A percentile compares a stretch with the other conserved stretches of the same genome.
These are phyloP conservation scores for Globisporangium mamillatum DNA, from an alignment of 352 stramenopile species.

Conservation along the genomic window DNA sequence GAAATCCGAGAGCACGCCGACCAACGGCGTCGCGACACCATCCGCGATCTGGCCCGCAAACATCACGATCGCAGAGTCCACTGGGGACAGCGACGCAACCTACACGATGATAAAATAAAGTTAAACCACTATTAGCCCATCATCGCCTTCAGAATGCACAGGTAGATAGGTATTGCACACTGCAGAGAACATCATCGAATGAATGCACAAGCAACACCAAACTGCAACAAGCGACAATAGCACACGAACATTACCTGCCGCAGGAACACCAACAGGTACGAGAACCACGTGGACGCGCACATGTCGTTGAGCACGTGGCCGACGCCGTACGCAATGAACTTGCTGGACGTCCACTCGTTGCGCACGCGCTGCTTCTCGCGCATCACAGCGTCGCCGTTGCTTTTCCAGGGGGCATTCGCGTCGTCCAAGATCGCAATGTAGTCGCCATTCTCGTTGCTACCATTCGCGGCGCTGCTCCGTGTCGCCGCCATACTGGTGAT, in stretches of 20 bases:
- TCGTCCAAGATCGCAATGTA: conserved; percentile 20
- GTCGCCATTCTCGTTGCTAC: conserved; percentile 6
- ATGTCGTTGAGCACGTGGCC: conserved; percentile 88
- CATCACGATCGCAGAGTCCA: conserved; percentile 84
- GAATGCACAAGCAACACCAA: neutral
- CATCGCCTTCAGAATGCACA: neutral
- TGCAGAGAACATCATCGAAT: conserved; percentile 1
- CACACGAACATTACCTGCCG: conserved; percentile 30
- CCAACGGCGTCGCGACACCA: conserved; percentile 71
- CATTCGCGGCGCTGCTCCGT: neutral
- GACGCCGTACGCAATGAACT: conserved; percentile 75
- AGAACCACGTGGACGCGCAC: conserved; percentile 88
- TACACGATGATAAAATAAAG: neutral
- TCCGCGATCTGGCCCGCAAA: conserved; percentile 85
- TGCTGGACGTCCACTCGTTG: conserved; percentile 47
- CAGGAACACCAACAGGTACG: conserved; percentile 83
- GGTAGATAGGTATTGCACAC: neutral
- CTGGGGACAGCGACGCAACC: conserved; percentile 57
- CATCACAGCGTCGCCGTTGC: neutral
- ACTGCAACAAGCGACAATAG: neutral
- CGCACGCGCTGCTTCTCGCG: conserved; percentile 9
- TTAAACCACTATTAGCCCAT: neutral
- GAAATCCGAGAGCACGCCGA: conserved; percentile 72
- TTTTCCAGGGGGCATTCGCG: neutral
- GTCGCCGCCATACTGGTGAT: neutral